Evolutionary conservation across 805 yeast species (phyloP), one percentile per base, ranked within the genome.

Genomic region (Nakazawaea anatomiae): DNA sequence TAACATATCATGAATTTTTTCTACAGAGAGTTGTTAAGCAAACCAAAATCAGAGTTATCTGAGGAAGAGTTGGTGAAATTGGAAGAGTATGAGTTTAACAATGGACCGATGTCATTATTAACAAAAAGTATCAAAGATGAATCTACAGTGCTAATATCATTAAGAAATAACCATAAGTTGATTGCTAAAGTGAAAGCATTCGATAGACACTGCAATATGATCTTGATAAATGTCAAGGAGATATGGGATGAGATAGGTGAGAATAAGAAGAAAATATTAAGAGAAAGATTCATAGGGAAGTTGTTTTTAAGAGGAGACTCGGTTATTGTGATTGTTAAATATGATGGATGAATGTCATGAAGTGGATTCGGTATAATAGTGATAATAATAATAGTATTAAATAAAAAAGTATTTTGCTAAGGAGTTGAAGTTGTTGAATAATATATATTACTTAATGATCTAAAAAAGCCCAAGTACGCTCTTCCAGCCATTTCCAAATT

Each of bases 221-320:
- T 94, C 8, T 71, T 94, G 53, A 96, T 89, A 61, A 89, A 90
- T 60, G 97, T 92, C 36, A 89, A 87, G 65, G 99, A 94, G 63
- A 72, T 86, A 27, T 58, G 81, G 79, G 59, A 76, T 65, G 70
- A 69, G 46, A 54, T 56, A 9, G 96, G 94, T 5, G 86, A 85
- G 61, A 81, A 80, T 57, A 84, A 85, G 50, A 82, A 85, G 59
- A 66, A 64, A 49, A 54, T 62, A 7, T 43, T 59, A 40, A 76
- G 79, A 57, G 94, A 87, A 61, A 72, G 98, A 59, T 94, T 89
- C 63, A 82, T 92, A 4, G 80, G 90, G 53, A 94, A 94, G 68
- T 74, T 94, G 79, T 94, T 94, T 62, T 72, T 94, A 39, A 77
- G 99, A 68, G 99, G 99, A 1, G 99, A 94, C 67, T 87, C 96